Base-by-base conservation (phyloP, 169 alveolate genomes). In the Cystoisospora suis region DNA sequence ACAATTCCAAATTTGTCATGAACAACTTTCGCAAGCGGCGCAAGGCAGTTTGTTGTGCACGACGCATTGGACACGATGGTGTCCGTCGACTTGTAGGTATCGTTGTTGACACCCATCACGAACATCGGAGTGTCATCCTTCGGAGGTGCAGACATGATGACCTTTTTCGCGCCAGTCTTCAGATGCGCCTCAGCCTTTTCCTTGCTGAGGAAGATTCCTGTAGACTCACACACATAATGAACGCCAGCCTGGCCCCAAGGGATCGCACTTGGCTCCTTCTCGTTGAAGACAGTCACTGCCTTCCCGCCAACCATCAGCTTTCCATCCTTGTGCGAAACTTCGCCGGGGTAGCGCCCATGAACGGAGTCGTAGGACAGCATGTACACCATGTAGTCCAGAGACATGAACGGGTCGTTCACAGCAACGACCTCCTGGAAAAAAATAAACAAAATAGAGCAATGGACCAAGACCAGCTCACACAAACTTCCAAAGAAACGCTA, bases 41-140 rank as follows among this genome's bases (percentile, higher is more conserved):
- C 99, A 75, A 99, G 96, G 95, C 99, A 98, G 96, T 99, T 99
- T 77, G 99, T 98, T 45, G 99, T 99, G 98, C 99, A 99, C 91
- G 99, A 98, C 79, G 99, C 99, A 96, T 99, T 99, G 70, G 99
- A 98, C 61, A 98, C 99, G 36, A 98, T 98, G 93, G 96, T 92
- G 93, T 94, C 94, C 87, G 94, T 94, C 80, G 96, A 81, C 45
- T 94, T 96, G 97, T 99, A 98, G 90, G 95, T 93, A 81, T 96
- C 95, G 89, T 98, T 99, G 96, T 99, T 99, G 83, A 98, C 99
- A 49, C 99, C 99, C 98, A 97, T 96, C 75, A 98, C 99, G 95
- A 94, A 99, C 94, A 98, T 97, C 77, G 99, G 99, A 53, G 98
- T 97, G 91, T 95, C 98, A 87, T 98, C 99, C 96, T 98, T 98